Conservation (phyloP, 768 basidiomycete species). For the Tylopilus vinaceipallidus region DNA sequence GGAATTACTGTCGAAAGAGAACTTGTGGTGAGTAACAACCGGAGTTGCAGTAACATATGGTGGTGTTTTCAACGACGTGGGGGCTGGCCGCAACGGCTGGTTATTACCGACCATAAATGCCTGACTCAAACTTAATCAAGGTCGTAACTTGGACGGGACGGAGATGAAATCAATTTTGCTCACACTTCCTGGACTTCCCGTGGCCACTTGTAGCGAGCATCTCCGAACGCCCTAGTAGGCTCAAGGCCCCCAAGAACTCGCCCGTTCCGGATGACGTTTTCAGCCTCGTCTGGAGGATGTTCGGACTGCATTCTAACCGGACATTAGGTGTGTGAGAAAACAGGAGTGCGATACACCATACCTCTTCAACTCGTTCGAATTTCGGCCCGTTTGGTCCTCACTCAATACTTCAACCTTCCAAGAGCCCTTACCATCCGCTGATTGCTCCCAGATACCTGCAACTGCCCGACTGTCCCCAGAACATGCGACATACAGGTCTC, state of each 20-base stretch:
- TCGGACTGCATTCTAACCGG: constrained; percentile 67
- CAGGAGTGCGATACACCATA: constrained; percentile 31
- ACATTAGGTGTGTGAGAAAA: constrained; percentile 2
- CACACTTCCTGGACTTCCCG: constrained; percentile 69
- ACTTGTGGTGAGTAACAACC: constrained; percentile 74
- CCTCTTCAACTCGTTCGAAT: constrained; percentile 81
- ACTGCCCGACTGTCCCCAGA: constrained; percentile 96
- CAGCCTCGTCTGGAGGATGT: constrained; percentile 75
- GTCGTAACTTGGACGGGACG: neutral
- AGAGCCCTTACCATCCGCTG: constrained; percentile 57
- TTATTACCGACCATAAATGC: constrained; percentile 68
- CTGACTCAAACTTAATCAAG: constrained; percentile 47
- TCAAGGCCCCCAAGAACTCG: constrained; percentile 87
- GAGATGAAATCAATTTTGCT: constrained; percentile 23
- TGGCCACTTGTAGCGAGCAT: constrained; percentile 88
- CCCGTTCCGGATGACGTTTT: constrained; percentile 72
- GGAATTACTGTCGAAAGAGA: constrained; percentile 45
- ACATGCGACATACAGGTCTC: constrained; percentile 84
- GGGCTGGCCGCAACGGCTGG: constrained; percentile 56
- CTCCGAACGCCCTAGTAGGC: constrained; percentile 84
- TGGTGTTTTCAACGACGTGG: constrained; percentile 72
- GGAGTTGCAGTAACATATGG: constrained; percentile 90
- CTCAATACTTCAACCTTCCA: constrained; percentile 95
- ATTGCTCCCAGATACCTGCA: constrained; percentile 85
- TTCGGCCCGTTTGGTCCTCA: constrained; percentile 95